Evolutionary conservation across 371 early-diverging fungal species (phyloP).

Genomic region (Mycotypha africana): DNA sequence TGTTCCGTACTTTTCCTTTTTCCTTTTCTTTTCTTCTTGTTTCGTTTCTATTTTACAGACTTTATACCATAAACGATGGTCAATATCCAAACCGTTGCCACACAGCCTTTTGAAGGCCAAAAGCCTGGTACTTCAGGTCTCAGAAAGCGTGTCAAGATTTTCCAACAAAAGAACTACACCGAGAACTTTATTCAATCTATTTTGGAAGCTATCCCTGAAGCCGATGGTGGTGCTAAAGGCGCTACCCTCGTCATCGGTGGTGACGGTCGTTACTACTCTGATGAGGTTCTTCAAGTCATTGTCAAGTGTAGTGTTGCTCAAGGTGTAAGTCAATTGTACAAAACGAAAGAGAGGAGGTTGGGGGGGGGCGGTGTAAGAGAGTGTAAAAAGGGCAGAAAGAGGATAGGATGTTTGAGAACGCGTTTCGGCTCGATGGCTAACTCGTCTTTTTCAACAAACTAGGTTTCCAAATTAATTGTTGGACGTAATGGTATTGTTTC

Average conservation of each 20-base stretch:
- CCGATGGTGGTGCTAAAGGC: slow-evolving; percentile 58
- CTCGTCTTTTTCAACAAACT: neutral
- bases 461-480: slow-evolving; percentile 85
- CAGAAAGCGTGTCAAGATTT: slow-evolving; percentile 93
- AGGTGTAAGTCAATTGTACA: slow-evolving; percentile 73
- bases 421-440: too few relatives aligned
- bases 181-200: slow-evolving; percentile 92
- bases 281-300: slow-evolving; percentile 87
- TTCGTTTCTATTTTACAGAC: slow-evolving; percentile 3
- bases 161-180: slow-evolving; percentile 91
- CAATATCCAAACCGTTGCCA: slow-evolving; percentile 49
- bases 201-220: slow-evolving; percentile 74
- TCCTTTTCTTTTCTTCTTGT: neutral
- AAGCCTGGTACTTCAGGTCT: slow-evolving; percentile 97
- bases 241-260: slow-evolving; percentile 93
- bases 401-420: too few relatives aligned
- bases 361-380: too few relatives aligned
- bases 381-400: too few relatives aligned
- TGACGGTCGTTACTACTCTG: slow-evolving; percentile 89
- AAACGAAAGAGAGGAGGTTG: too few relatives aligned
- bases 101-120: slow-evolving; percentile 81
- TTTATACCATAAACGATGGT: too few relatives aligned
- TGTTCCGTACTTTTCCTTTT: slow-evolving; percentile 6
- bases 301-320: slow-evolving; percentile 84
- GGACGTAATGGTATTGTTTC: slow-evolving; percentile 93